Conservation (phyloP, 176 grass and related monocot genomes). For the Elaeis guineensis region DNA sequence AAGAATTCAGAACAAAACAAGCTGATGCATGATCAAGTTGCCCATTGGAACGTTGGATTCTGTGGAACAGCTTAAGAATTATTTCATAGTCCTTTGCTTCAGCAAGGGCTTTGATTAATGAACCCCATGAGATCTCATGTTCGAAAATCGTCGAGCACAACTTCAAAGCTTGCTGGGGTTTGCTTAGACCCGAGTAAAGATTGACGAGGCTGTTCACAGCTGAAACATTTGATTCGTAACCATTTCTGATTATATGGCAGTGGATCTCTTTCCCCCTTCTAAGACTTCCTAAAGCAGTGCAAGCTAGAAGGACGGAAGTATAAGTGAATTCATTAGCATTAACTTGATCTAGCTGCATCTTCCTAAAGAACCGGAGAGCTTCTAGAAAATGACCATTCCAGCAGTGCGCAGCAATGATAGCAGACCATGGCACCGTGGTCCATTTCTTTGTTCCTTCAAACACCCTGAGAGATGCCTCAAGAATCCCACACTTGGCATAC, state of each 20-base stretch:
- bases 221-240: conserved; percentile 34
- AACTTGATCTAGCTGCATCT: conserved; percentile 35
- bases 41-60: conserved; percentile 27
- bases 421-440: conserved; percentile 33
- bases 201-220: conserved; percentile 36
- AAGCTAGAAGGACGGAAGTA: conserved; percentile 40
- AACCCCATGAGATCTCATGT: conserved; percentile 30
- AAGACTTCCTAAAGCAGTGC: conserved; percentile 35
- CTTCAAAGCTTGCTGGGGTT: conserved; percentile 17
- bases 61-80: conserved; percentile 34
- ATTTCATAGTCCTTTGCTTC: conserved; percentile 25
- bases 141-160: conserved; percentile 33
- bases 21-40: conserved; percentile 26
- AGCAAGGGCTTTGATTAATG: conserved; percentile 29
- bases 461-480: conserved; percentile 37
- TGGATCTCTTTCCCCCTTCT: conserved; percentile 39
- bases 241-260: conserved; percentile 40
- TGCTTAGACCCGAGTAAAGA: conserved; percentile 24
- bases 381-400: conserved; percentile 38
- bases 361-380: conserved; percentile 51
- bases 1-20: conserved; percentile 33
- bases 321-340: conserved; percentile 59
- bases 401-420: conserved; percentile 46
- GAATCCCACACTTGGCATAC: conserved; percentile 48
- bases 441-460: conserved; percentile 38